phyloP scores from a whole-genome alignment of 2,329 filamentous ascomycete genomes.

The Phoma herbarum region DNA sequence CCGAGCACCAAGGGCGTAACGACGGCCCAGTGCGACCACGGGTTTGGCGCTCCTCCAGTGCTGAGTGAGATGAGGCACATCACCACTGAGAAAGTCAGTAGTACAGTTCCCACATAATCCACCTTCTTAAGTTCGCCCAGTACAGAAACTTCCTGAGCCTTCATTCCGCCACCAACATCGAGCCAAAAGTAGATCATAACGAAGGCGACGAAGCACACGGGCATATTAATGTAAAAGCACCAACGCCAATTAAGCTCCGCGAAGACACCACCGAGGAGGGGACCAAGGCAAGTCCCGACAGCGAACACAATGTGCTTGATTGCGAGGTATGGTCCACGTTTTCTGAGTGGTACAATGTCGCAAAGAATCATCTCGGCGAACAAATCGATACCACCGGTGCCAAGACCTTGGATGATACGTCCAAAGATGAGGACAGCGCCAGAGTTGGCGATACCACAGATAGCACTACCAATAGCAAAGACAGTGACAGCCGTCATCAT shows the following conservation, averaged over 20 bases:
- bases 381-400: slow-evolving; percentile 57
- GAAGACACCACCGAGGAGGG: slow-evolving; percentile 45
- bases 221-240: slow-evolving; percentile 55
- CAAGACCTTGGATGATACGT: slow-evolving; percentile 64
- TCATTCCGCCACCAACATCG: slow-evolving; percentile 29
- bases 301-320: slow-evolving; percentile 41
- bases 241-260: slow-evolving; percentile 55
- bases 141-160: slow-evolving; percentile 22
- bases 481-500: slow-evolving; percentile 53
- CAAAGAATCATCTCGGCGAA: slow-evolving; percentile 60
- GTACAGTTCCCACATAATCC: slow-evolving; percentile 57
- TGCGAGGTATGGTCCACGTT: slow-evolving; percentile 55
- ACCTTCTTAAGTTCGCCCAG: slow-evolving; percentile 33
- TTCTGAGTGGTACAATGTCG: slow-evolving; percentile 59
- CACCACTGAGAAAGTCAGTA: slow-evolving; percentile 54
- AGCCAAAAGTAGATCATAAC: slow-evolving; percentile 47
- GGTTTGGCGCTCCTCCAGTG: slow-evolving; percentile 54
- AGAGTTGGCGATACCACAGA: slow-evolving; percentile 59
- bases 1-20: slow-evolving; percentile 58
- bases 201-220: slow-evolving; percentile 41
- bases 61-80: slow-evolving; percentile 57
- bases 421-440: slow-evolving; percentile 62
- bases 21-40: slow-evolving; percentile 55
- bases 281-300: slow-evolving; percentile 40
- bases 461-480: slow-evolving; percentile 63